Evolutionary conservation across 73 alveolate species (phyloP).

Genomic region (Blepharisma stoltei): DNA sequence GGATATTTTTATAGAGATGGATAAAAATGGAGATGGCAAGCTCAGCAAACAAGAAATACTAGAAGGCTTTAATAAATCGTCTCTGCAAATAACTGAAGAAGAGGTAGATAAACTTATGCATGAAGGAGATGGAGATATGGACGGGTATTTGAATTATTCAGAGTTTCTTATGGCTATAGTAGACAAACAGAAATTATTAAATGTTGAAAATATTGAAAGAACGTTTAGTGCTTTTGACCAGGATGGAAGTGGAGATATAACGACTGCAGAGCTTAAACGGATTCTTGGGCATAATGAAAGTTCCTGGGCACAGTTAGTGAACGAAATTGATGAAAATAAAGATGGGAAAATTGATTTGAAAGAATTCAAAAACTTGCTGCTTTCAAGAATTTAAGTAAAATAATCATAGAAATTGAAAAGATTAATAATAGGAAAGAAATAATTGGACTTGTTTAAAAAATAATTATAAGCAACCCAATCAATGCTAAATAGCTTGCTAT

Average conservation of each 20-base stretch:
- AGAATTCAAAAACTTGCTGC: constrained; percentile 10
- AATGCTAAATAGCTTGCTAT: no score
- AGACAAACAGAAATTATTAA: constrained; percentile 37
- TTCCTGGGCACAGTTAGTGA: constrained; percentile 39
- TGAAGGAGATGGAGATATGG: constrained; percentile 40
- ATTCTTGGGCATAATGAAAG: constrained; percentile 31
- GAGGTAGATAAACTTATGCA: constrained; percentile 42
- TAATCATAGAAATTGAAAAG: no score
- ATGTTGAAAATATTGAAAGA: constrained; percentile 34
- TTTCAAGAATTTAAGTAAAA: background rate
- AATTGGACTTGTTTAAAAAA: no score
- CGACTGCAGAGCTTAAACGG: constrained; percentile 32
- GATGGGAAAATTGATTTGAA: constrained; percentile 40
- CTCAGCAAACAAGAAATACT: constrained; percentile 53
- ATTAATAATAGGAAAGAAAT: no score
- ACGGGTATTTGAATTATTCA: constrained; percentile 51
- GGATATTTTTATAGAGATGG: constrained; percentile 36
- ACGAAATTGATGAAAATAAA: constrained; percentile 52
- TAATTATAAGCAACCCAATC: no score
- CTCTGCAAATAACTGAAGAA: constrained; percentile 38
- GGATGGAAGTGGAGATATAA: constrained; percentile 44
- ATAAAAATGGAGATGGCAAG: constrained; percentile 51
- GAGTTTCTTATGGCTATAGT: constrained; percentile 51
- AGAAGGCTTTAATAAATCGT: background rate
- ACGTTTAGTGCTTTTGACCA: constrained; percentile 42